Conservation (phyloP, 306 rosid genomes). For the Macrotyloma uniflorum region DNA sequence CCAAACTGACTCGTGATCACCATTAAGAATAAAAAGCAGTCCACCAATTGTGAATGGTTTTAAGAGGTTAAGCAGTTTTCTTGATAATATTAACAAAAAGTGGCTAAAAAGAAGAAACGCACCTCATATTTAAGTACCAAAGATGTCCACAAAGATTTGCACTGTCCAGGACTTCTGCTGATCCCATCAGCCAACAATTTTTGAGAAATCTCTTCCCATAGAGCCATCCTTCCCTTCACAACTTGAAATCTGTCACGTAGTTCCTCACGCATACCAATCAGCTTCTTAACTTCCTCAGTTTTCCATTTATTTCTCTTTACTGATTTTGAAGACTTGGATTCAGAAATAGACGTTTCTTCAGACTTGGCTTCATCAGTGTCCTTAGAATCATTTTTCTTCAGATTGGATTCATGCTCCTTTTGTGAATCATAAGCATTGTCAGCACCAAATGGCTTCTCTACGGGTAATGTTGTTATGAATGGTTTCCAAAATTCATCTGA, state of each 20-base stretch:
- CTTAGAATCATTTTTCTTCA: not conserved
- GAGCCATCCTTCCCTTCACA: conserved; percentile 17
- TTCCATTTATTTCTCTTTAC: conserved; percentile 16
- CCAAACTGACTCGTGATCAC: not conserved
- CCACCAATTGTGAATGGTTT: not conserved
- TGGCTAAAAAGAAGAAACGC: not conserved
- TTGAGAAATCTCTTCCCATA: conserved; percentile 17
- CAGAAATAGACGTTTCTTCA: not conserved
- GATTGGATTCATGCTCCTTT: not conserved
- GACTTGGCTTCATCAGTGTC: not conserved
- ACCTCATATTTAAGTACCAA: conserved; percentile 11
- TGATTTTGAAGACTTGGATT: conserved; percentile 5
- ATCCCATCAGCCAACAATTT: conserved; percentile 16
- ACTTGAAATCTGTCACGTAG: conserved; percentile 11
- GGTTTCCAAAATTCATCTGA: conserved; percentile 17
- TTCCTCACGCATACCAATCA: not conserved
- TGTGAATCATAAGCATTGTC: not conserved
- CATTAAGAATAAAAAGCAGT: not conserved
- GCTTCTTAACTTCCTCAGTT: not conserved
- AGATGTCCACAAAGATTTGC: conserved; percentile 24
- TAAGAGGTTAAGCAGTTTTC: not conserved
- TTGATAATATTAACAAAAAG: not conserved
- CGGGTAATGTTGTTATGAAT: not conserved
- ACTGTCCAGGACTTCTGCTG: conserved; percentile 14
- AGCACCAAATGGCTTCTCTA: not conserved